A percentile compares a stretch with the other conserved stretches of the same genome.
Conservation (phyloP, 768 basidiomycete genomes). For the Saitozyma sp. region DNA sequence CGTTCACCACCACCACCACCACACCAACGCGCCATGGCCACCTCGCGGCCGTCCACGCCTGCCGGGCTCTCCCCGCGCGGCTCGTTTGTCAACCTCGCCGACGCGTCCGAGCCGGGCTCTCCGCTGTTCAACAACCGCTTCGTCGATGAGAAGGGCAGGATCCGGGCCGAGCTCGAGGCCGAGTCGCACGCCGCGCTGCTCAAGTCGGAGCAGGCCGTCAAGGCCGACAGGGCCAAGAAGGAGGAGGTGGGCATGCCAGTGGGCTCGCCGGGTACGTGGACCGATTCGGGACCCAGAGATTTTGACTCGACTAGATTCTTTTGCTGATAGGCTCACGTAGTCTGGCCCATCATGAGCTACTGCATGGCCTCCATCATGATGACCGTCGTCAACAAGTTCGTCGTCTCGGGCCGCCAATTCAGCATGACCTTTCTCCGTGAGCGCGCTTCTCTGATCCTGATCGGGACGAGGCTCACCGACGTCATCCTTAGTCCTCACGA, state of each 20-base stretch:
- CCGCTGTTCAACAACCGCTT: slow-evolving; percentile 13
- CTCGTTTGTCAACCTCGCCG: slow-evolving; percentile 39
- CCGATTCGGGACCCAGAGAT: not conserved
- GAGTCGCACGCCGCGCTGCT: slow-evolving; percentile 30
- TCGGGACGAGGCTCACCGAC: not conserved
- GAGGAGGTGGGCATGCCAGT: slow-evolving; percentile 32
- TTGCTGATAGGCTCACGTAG: slow-evolving; percentile 53
- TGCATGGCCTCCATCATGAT: slow-evolving; percentile 91
- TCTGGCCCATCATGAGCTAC: slow-evolving; percentile 80
- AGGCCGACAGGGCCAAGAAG: slow-evolving; percentile 38
- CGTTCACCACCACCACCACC: too few species aligned
- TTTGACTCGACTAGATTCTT: not conserved
- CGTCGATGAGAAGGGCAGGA: slow-evolving; percentile 33
- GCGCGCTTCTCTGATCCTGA: slow-evolving; percentile 2
- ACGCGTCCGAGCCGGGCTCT: slow-evolving; percentile 19
- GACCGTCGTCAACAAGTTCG: slow-evolving; percentile 98
- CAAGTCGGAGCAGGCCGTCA: slow-evolving; percentile 18
- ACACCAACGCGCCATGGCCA: not conserved
- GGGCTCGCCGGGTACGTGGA: slow-evolving; percentile 37
- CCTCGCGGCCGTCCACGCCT: slow-evolving; percentile 37
- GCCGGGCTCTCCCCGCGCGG: slow-evolving; percentile 35
- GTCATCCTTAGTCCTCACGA: slow-evolving; percentile 62
- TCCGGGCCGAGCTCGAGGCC: slow-evolving; percentile 22
- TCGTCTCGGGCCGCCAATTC: slow-evolving; percentile 88
- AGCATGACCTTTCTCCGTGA: slow-evolving; percentile 88